phyloP scores from a whole-genome alignment of 2,329 filamentous ascomycete genomes.

The Tolypocladium capitatum region DNA sequence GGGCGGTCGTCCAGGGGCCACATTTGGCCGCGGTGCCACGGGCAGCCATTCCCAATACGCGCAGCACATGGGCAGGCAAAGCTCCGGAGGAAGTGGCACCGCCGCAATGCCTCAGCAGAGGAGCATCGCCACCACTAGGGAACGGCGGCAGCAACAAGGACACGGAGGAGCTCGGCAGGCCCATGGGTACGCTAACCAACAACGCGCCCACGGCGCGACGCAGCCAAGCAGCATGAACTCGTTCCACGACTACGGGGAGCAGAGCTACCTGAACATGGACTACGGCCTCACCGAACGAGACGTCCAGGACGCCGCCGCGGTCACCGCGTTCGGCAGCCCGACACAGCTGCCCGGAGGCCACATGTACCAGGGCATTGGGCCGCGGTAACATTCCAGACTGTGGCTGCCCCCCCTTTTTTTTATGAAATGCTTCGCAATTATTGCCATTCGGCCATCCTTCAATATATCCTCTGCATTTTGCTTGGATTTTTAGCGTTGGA shows the following conservation, averaged over 20 bases:
- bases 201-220: slow-evolving; percentile 6
- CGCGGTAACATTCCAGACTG: slow-evolving; percentile 2
- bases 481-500: background rate
- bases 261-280: slow-evolving; percentile 13
- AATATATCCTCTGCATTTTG: background rate
- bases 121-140: slow-evolving; percentile 1
- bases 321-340: slow-evolving; percentile 7
- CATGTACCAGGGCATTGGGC: slow-evolving; percentile 11
- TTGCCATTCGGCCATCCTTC: background rate
- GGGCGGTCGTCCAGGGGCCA: background rate
- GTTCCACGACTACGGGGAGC: slow-evolving; percentile 9
- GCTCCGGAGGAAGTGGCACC: slow-evolving; percentile 2
- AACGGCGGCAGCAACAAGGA: slow-evolving; percentile 6
- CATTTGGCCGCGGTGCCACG: slow-evolving; percentile 4
- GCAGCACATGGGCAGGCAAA: slow-evolving; percentile 7
- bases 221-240: slow-evolving; percentile 5
- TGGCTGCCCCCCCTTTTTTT: too few species aligned
- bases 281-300: slow-evolving; percentile 10
- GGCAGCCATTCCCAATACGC: slow-evolving; percentile 7
- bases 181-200: slow-evolving; percentile 4
- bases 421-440: too few species aligned
- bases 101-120: slow-evolving; percentile 3
- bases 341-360: slow-evolving; percentile 9
- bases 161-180: slow-evolving; percentile 2
- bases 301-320: slow-evolving; percentile 7